These are phyloP conservation scores for Bipolaris oryzae DNA, from an alignment of 2,329 filamentous ascomycete species.

Conservation along the genomic window DNA sequence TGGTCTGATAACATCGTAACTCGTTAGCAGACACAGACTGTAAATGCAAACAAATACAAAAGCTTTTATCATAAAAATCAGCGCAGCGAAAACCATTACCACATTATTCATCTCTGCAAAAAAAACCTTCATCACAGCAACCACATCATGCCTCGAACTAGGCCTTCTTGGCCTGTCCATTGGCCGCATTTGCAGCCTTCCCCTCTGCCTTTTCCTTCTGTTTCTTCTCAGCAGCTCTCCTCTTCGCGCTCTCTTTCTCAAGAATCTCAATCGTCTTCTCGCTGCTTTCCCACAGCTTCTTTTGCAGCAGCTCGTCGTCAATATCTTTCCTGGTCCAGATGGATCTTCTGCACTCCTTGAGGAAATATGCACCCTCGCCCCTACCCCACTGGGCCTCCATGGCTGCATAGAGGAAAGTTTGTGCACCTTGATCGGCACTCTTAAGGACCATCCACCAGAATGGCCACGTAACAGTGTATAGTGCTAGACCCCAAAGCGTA, in stretches of 20 bases:
- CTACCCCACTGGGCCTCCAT: slow-evolving; percentile 78
- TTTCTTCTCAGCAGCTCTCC: slow-evolving; percentile 64
- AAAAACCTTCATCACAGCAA: background rate
- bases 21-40: background rate
- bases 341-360: slow-evolving; percentile 88
- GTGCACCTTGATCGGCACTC: slow-evolving; percentile 79
- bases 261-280: slow-evolving; percentile 77
- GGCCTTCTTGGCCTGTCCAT: slow-evolving; percentile 31
- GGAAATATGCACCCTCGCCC: slow-evolving; percentile 69
- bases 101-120: background rate
- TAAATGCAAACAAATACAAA: background rate
- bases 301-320: slow-evolving; percentile 76
- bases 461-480: slow-evolving; percentile 80
- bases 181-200: slow-evolving; percentile 27
- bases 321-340: slow-evolving; percentile 75
- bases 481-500: slow-evolving; percentile 75
- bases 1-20: background rate
- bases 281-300: slow-evolving; percentile 88
- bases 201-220: slow-evolving; percentile 44
- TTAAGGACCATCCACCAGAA: slow-evolving; percentile 89
- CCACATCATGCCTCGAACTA: background rate
- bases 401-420: slow-evolving; percentile 82
- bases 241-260: slow-evolving; percentile 78
- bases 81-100: background rate
- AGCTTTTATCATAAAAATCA: background rate